Conservation (phyloP, 768 basidiomycete genomes). For the Pilatotrama ljubarskyi region DNA sequence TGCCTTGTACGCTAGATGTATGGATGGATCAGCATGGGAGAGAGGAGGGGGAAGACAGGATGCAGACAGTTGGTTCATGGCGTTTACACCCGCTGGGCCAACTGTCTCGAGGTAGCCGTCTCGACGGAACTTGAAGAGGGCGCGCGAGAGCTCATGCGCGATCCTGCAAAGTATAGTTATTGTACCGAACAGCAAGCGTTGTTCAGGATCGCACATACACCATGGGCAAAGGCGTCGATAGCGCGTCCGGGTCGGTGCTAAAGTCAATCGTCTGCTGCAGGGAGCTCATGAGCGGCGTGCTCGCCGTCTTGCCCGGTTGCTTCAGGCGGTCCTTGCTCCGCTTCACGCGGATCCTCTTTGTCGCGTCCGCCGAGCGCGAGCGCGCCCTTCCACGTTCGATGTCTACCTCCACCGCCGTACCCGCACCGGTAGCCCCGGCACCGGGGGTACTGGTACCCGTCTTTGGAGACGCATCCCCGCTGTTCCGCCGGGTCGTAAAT, state of each 20-base stretch:
- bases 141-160: slow-evolving; percentile 73
- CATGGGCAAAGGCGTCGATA: slow-evolving; percentile 77
- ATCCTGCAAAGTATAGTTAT: slow-evolving; percentile 62
- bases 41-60: not conserved
- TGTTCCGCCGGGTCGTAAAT: slow-evolving; percentile 18
- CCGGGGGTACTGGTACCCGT: not conserved
- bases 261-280: slow-evolving; percentile 59
- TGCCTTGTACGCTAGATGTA: slow-evolving; percentile 59
- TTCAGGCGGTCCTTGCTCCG: slow-evolving; percentile 61
- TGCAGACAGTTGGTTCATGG: slow-evolving; percentile 66
- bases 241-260: slow-evolving; percentile 53
- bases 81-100: slow-evolving; percentile 85
- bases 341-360: slow-evolving; percentile 68
- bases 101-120: slow-evolving; percentile 86
- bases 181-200: not conserved
- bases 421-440: not conserved
- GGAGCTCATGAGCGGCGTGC: slow-evolving; percentile 64
- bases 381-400: slow-evolving; percentile 6
- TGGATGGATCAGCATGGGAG: not conserved
- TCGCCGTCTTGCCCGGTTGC: slow-evolving; percentile 29
- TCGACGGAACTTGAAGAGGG: slow-evolving; percentile 71
- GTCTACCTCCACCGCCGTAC: slow-evolving; percentile 17
- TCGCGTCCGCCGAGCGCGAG: slow-evolving; percentile 27
- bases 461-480: slow-evolving; percentile 2
- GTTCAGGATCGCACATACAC: slow-evolving; percentile 46